Evolutionary conservation across 768 basidiomycete genomes (phyloP), one percentile per base, ranked within the genome.

Genomic region (Daedaleopsis nitida): DNA sequence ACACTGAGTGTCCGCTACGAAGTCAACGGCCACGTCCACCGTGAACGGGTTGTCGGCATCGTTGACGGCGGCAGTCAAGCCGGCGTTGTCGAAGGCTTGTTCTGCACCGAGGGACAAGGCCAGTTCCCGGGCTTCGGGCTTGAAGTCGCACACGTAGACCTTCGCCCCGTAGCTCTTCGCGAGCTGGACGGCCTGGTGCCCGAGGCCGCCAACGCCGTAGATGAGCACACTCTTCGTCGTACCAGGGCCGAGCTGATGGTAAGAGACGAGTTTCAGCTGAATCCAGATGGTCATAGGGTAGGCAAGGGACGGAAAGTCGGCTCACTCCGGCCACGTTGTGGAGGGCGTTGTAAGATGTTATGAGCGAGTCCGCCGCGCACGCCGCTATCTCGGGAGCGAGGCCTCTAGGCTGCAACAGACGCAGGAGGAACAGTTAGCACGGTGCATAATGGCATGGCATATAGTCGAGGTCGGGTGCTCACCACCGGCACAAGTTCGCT

Each of bases 171-270:
- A 63, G 32, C 38, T 44, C 44, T 60, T 58, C 3, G 62, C 62
- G 14, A 66, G 37, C 55, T 66, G 65, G 3, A 66, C 39, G 2
- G 62, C 12, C 55, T 70, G 23, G 77, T 78, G 59, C 68, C 75
- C 52, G 66, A 72, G 58, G 50, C 71, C 53, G 55, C 73, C 57
- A 65, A 72, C 23, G 65, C 66, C 57, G 72, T 78, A 49, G 75
- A 77, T 43, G 74, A 79, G 35, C 78, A 82, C 61, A 38, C 59
- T 45, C 54, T 60, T 60, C 24, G 52, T 58, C 6, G 51, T 52
- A 9, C 56, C 56, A 21, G 55, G 56, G 5, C 51, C 34, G 21
- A 57, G 56, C 54, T 61, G 1, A 0, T n/a, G 35, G n/a, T 14
- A 10, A 1, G 13, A 6, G n/a, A 52, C n/a, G 49, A n/a, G 42